Evolutionary conservation across 805 yeast genomes (phyloP), one percentile per base, ranked within the genome.

Genomic region (Wickerhamomyces rabaulensis): DNA sequence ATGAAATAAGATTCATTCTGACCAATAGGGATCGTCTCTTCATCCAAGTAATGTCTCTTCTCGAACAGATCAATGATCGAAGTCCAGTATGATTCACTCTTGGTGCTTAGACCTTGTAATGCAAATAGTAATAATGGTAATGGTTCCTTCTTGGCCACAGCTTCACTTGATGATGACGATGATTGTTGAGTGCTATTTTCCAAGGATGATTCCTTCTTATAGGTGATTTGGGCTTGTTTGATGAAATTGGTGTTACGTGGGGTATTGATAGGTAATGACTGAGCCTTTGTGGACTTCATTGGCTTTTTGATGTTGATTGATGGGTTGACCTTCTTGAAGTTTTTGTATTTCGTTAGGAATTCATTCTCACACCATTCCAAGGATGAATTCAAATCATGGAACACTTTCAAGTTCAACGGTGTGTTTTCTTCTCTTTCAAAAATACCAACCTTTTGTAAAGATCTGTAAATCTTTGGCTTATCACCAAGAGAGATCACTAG

Each of bases 321-420:
- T 37, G 37, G 41, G 39, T 27, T 38, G 41, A 33, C 39, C 40
- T 29, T 40, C 43, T 41, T 70, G 66, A 38, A 69, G 52, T 33
- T 64, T 42, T 58, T 68, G 49, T 69, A 71, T 50, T 68, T 63
- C 5, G 52, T 49, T 57, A 94, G 73, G 55, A 91, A 89, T 56
- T 84, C 83, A 66, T 94, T 92, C 64, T 94, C 99, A 70, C 97
- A 89, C 96, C 96, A 92, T 65, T 94, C 98, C 39, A 94, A 73
- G 0, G 96, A 96, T 46, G 85, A 78, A 61, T 94, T 94, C 56
- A 94, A 73, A 45, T 87, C 85, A 45, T 77, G 78, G 61, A 90
- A 92, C 39, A 91, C 72, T 55, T 81, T 82, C 4, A 49, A 80
- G 78, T 62, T 63, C 4, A 58, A 51, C 6, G 55, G 55, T 23